Evolutionary conservation across 2,329 filamentous ascomycete species (phyloP).

Genomic region (Mycosphaerella sp.): DNA sequence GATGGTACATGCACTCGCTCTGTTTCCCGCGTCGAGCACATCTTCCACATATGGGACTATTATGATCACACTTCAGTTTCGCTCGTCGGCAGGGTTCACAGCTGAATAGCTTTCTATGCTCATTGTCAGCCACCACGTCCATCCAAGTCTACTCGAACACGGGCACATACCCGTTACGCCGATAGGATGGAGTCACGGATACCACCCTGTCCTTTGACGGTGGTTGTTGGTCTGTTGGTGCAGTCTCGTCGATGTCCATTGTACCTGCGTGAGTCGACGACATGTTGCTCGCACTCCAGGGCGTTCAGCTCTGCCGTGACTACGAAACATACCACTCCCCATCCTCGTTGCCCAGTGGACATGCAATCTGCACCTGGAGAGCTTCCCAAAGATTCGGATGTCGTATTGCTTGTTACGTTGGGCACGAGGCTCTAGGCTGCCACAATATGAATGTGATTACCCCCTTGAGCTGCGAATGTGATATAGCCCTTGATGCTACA

Average conservation of each 20-base stretch:
- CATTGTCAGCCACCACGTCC: not conserved
- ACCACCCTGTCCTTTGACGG: not conserved
- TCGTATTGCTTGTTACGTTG: constrained; percentile 1
- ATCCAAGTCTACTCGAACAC: constrained; percentile 31
- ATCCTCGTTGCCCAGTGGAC: not conserved
- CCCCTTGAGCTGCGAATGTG: too few relatives aligned
- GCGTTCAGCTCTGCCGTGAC: not conserved
- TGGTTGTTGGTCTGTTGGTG: not conserved
- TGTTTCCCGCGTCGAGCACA: constrained; percentile 26
- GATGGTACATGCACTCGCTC: constrained; percentile 33
- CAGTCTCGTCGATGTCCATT: not conserved
- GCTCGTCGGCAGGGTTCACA: constrained; percentile 27
- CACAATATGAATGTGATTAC: not conserved
- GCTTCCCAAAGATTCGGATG: not conserved
- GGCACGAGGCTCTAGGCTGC: constrained; percentile 8
- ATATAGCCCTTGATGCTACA: not conserved
- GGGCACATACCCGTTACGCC: constrained; percentile 33
- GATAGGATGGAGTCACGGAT: constrained; percentile 22
- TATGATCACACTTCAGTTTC: constrained; percentile 34
- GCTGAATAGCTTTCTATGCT: not conserved
- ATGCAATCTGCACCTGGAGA: not conserved
- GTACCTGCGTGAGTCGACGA: not conserved
- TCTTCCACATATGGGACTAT: constrained; percentile 29
- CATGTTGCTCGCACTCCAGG: not conserved
- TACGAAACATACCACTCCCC: not conserved